Percentiles rank a stretch among this genome's conserved stretches.
Conservation (phyloP, 257 asterid genomes). For the Nicotiana undulata region DNA sequence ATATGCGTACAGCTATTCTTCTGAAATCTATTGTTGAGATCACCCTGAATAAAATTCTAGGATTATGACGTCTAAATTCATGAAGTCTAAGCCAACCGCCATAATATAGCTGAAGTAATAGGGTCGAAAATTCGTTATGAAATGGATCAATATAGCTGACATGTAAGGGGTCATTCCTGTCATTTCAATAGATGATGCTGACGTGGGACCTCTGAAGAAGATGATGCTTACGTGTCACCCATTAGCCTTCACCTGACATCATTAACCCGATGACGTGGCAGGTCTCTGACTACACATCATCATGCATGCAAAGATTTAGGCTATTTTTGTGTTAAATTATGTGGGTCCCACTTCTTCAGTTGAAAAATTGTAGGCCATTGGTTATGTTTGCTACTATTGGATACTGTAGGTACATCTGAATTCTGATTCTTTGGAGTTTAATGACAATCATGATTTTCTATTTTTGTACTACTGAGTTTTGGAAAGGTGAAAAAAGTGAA, state of each 20-base stretch:
- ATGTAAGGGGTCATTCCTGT: background rate
- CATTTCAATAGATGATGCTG: background rate
- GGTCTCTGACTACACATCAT: background rate
- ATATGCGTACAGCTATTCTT: too few relatives aligned
- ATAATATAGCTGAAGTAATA: background rate
- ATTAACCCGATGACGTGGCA: background rate
- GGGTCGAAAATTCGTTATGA: background rate
- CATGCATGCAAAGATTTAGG: background rate
- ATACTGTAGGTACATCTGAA: background rate
- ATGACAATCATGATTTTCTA: background rate
- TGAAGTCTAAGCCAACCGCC: background rate
- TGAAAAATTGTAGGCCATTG: background rate
- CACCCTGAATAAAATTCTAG: background rate
- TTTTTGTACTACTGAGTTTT: background rate
- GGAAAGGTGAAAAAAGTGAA: background rate
- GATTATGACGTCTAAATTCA: background rate
- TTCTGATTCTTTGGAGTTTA: background rate
- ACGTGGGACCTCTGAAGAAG: background rate
- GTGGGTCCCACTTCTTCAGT: background rate
- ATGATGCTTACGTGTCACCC: background rate
- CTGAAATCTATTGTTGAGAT: too few relatives aligned
- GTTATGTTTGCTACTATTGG: background rate
- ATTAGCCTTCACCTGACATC: background rate
- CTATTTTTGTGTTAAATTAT: background rate
- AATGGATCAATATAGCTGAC: constrained; percentile 8